These are phyloP conservation scores for Durusdinium trenchii DNA, from an alignment of 73 alveolate species.

Conservation along the genomic window DNA sequence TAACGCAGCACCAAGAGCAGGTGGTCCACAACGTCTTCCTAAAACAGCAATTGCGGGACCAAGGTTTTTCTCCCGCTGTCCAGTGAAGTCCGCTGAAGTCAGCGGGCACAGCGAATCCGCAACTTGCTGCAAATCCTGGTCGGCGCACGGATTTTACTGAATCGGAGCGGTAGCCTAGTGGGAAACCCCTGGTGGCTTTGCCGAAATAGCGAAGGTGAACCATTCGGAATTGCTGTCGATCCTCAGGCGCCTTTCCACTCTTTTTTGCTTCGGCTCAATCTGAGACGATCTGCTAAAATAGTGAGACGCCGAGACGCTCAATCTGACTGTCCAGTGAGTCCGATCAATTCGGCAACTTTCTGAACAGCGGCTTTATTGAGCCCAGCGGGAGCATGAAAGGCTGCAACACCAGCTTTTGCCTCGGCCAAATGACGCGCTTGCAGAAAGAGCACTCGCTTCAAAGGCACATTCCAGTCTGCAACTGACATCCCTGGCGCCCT, in stretches of 20 bases:
- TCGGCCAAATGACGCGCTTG: too few species aligned
- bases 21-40: too few species aligned
- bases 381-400: constrained; percentile 69
- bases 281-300: not conserved
- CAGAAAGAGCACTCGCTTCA: not conserved
- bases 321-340: constrained; percentile 56
- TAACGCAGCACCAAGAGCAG: too few species aligned
- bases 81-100: not conserved
- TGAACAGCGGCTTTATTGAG: constrained; percentile 61
- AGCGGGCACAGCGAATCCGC: not conserved
- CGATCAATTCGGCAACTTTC: constrained; percentile 68
- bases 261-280: not conserved
- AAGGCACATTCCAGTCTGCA: not conserved
- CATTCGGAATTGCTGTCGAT: not conserved
- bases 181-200: not conserved
- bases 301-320: constrained; percentile 8
- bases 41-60: too few species aligned
- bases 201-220: not conserved
- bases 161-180: not conserved
- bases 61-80: not conserved
- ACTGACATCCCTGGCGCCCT: not conserved
- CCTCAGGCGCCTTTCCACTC: not conserved
- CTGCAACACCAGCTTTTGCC: constrained; percentile 90
- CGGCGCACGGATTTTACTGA: not conserved
- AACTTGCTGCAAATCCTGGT: constrained; percentile 19